Evolutionary conservation across 352 stramenopile species (phyloP).

Genomic region (Phytophthora melonis): DNA sequence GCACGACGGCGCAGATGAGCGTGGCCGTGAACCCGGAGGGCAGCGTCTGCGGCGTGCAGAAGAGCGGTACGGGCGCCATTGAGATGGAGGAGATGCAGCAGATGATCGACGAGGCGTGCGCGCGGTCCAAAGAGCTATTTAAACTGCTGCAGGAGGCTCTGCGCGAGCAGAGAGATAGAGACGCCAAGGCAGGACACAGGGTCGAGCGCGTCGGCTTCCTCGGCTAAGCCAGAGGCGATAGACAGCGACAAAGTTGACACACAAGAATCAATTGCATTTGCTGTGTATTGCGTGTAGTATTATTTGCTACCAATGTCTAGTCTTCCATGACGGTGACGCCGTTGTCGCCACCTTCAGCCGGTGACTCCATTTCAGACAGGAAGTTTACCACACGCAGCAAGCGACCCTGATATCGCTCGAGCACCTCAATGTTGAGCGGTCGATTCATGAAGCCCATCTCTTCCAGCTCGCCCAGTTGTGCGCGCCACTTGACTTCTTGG

Average conservation of each 20-base stretch:
- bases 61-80: conserved; percentile 72
- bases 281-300: background rate
- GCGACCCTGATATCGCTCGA: conserved; percentile 85
- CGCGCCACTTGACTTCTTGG: conserved; percentile 68
- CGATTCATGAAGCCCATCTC: conserved; percentile 80
- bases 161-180: conserved; percentile 55
- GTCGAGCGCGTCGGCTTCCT: conserved; percentile 78
- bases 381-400: conserved; percentile 87
- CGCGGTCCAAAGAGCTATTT: conserved; percentile 74
- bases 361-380: conserved; percentile 66
- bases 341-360: conserved; percentile 17
- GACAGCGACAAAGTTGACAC: background rate
- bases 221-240: conserved; percentile 37
- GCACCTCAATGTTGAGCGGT: conserved; percentile 68
- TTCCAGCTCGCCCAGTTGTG: conserved; percentile 70
- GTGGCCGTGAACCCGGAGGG: conserved; percentile 71
- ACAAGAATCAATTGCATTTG: conserved; percentile 9
- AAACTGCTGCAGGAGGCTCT: conserved; percentile 60
- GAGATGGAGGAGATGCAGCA: conserved; percentile 82
- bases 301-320: conserved; percentile 13
- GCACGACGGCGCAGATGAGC: conserved; percentile 76
- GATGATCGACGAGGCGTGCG: conserved; percentile 80
- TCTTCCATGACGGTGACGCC: conserved; percentile 54
- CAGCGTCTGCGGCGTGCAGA: conserved; percentile 78
- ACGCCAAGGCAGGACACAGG: conserved; percentile 55